phyloP scores from a whole-genome alignment of 352 stramenopile genomes.

The Plasmopara viticola region DNA sequence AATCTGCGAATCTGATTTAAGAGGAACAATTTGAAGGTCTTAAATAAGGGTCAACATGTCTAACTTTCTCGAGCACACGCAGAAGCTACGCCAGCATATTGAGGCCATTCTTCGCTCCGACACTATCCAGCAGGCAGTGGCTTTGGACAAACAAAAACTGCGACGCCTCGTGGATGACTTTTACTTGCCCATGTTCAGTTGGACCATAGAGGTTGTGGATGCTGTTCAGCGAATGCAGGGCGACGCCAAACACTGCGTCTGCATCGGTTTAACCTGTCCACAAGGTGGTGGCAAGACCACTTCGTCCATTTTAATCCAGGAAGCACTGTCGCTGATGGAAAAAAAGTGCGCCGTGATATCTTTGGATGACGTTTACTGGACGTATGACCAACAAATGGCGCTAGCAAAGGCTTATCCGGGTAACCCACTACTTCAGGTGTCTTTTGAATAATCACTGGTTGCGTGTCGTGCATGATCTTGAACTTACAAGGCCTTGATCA shows the following conservation, averaged over 20 bases:
- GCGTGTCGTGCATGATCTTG: slow-evolving; percentile 1
- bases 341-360: slow-evolving; percentile 71
- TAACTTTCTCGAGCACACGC: not conserved
- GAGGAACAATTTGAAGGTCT: too few species aligned
- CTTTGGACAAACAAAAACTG: slow-evolving; percentile 34
- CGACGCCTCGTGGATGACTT: slow-evolving; percentile 57
- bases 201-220: slow-evolving; percentile 53
- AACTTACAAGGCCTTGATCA: slow-evolving; percentile 12
- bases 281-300: slow-evolving; percentile 85
- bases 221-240: slow-evolving; percentile 21
- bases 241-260: slow-evolving; percentile 36
- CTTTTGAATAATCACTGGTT: not conserved
- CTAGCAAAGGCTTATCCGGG: slow-evolving; percentile 48
- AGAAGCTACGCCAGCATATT: slow-evolving; percentile 38
- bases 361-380: slow-evolving; percentile 81
- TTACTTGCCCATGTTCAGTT: slow-evolving; percentile 75
- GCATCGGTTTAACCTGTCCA: slow-evolving; percentile 74
- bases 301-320: slow-evolving; percentile 58
- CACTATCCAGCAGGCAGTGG: slow-evolving; percentile 12
- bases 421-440: slow-evolving; percentile 77
- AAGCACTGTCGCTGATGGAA: slow-evolving; percentile 43
- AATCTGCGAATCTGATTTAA: too few species aligned
- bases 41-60: too few species aligned
- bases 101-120: slow-evolving; percentile 52
- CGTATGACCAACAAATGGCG: slow-evolving; percentile 49